Conservation (phyloP, 2,329 filamentous ascomycete species). For the Blastomyces gilchristii region DNA sequence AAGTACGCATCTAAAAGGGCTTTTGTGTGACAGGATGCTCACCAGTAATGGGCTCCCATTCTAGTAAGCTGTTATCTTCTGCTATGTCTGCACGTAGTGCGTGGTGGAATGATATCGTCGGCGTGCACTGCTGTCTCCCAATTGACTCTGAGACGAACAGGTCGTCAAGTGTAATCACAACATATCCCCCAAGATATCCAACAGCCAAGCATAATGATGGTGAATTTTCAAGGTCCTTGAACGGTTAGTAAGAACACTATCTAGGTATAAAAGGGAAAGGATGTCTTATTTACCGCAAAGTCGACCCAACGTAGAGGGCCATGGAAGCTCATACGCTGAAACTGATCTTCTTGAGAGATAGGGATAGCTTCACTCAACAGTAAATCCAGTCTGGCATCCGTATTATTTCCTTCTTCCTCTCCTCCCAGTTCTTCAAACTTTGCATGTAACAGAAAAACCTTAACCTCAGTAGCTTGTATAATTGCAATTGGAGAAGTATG, state of each 20-base stretch:
- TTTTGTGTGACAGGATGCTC: neutral
- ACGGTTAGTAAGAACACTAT: conserved; percentile 4
- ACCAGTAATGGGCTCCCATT: conserved; percentile 30
- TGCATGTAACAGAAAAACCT: conserved; percentile 20
- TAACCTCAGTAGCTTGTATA: conserved; percentile 23
- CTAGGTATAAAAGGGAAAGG: neutral
- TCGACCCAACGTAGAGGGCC: conserved; percentile 26
- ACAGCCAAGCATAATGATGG: conserved; percentile 20
- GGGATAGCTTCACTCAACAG: conserved; percentile 14
- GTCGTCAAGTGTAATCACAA: conserved; percentile 15
- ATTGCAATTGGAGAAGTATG: conserved; percentile 18
- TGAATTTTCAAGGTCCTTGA: conserved; percentile 17
- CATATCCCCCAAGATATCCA: conserved; percentile 20
- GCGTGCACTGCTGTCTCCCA: neutral
- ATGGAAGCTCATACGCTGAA: conserved; percentile 18
- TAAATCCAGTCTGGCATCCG: conserved; percentile 11
- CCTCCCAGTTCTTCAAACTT: conserved; percentile 8
- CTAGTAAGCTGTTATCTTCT: neutral
- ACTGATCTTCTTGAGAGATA: conserved; percentile 3
- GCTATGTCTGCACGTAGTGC: neutral
- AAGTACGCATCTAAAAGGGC: neutral
- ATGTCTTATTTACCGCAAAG: conserved; percentile 18
- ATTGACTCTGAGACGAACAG: neutral
- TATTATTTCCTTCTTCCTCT: neutral
- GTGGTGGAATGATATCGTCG: neutral